Evolutionary conservation across 148 eudicot species (phyloP), one percentile per base, ranked within the genome.

Genomic region (Chenopodium quinoa): DNA sequence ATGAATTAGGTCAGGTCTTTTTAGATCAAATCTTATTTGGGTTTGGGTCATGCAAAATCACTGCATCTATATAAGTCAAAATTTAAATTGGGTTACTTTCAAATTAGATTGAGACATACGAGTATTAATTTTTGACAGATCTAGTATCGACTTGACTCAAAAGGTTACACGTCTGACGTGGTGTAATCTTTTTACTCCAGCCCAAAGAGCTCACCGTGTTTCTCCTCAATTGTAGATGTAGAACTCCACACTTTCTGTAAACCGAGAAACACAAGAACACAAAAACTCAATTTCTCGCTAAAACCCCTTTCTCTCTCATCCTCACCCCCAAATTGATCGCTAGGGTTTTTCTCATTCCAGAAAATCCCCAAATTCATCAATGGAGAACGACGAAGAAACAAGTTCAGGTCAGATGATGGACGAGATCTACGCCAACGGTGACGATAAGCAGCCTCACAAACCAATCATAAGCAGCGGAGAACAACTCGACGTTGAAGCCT

Each of bases 401-500:
- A 75, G 63, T 25, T 76, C 86, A 11, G 20, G 74, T 0, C 83
- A 77, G 34, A 76, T 72, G 78, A 84, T 84, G 83, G 81, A 80
- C 40, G 86, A 84, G 71, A 76, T 84, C 83, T 72, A 73, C 70
- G 54, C 81, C 65, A 84, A 80, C 83, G 81, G 76, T 73, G 81
- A 20, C 79, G 80, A 62, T 6, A 47, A 40, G 4, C 40, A 80
- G 68, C 75, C 77, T 29, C 83, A 77, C 70, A 66, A 71, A 74
- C 82, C 93, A 31, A 80, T 90, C 87, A 93, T 89, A 32, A 86
- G 84, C 90, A 85, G 62, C 22, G 20, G 93, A 81, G 98, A 96
- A 77, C 98, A 92, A 48, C 88, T 96, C 22, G 99, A 96, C 87
- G 58, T 93, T 23, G 99, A 96, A 75, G 92, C 97, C 0, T 96